Base-by-base conservation (phyloP, 805 yeast genomes). In the Lipomyces kockii region DNA sequence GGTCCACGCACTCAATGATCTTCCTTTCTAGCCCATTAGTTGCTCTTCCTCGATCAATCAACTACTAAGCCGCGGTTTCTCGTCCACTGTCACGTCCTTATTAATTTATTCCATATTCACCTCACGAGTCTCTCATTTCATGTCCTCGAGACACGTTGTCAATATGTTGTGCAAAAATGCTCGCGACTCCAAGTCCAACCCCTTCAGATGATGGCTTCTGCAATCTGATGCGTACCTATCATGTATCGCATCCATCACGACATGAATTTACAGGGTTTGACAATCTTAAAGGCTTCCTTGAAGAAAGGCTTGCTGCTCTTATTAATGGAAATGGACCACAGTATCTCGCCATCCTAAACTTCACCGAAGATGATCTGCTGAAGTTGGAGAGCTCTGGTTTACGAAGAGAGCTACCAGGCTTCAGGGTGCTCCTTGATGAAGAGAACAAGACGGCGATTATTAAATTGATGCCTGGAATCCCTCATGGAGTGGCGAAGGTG, bases 251-350 rank as follows among this genome's bases (percentile, higher is more conserved):
- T 17, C 22, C 22, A 43, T 43, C 49, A 43, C 49, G 49, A 43
- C 49, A 43, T 43, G 49, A 43, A 43, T 43, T 43, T 43, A 43
- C 49, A 6, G 2, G n/a, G 22, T 43, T 43, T 11, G 11, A 43
- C 25, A 43, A 17, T 5, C 49, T 43, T 43, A n/a, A 43, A 43
- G 7, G 3, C n/a, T 43, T 43, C 22, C 49, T 43, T 43, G 49
- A 43, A 17, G 22, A 43, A 43, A 43, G 9, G 22, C 4, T 7
- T 43, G 22, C 49, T 43, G 49, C 49, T 17, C 49, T 43, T 43
- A n/a, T 43, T 43, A 43, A n/a, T 43, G 49, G 49, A 43, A 43
- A n/a, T 6, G 49, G 49, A n/a, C 49, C 49, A n/a, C 49, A 43
- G 49, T 43, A 43, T 43, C 49, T 43, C 49, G 49, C 49, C 49